Base-by-base conservation (phyloP, 2,329 filamentous ascomycete genomes). In the Sodiomyces alkalinus region DNA sequence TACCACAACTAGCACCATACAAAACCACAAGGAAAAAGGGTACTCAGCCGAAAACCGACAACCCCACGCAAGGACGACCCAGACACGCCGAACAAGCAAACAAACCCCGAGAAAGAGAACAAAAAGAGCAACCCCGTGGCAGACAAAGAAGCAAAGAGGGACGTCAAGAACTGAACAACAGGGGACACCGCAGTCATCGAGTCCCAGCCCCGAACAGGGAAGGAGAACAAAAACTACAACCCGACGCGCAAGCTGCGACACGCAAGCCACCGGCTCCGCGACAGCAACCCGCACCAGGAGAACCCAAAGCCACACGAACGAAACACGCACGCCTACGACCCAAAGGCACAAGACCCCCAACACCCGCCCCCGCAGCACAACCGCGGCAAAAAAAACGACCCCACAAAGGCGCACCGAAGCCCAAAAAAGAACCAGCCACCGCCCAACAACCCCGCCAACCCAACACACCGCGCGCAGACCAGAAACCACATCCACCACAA, bases 81-180 rank as follows among this genome's bases (percentile, higher is more conserved):
- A 2, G 98, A 92, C 54, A 94, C 87, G 0, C 98, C 90, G 90
- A 96, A 94, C 57, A 98, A 98, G 58, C 85, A 94, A 12, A 96
- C 86, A 1, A 90, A 85, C 1, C 92, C 86, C 2, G 90, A 98
- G n/a, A 76, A 96, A 34, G 90, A 90, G 33, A 98, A 98, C 52
- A 94, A 98, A 44, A 96, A 87, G 0, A 90, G 90, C 26, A 93
- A 82, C 42, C 90, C 90, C 0, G 81, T 80, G 0, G 81, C 98
- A n/a, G 90, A 98, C 57, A 94, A 98, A 52, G 96, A 96, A 49
- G 90, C 90, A 1, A 65, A 77, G 1, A 96, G 98, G 82, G 85
- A 94, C 49, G 76, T 98, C 52, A 93, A 85, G 60, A 98, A 98
- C 56, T 87, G 80, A 77, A 92, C 77, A 0, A 98, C 87, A 1